phyloP scores from a whole-genome alignment of 2,329 filamentous ascomycete genomes.

The Colletotrichum magnum region DNA sequence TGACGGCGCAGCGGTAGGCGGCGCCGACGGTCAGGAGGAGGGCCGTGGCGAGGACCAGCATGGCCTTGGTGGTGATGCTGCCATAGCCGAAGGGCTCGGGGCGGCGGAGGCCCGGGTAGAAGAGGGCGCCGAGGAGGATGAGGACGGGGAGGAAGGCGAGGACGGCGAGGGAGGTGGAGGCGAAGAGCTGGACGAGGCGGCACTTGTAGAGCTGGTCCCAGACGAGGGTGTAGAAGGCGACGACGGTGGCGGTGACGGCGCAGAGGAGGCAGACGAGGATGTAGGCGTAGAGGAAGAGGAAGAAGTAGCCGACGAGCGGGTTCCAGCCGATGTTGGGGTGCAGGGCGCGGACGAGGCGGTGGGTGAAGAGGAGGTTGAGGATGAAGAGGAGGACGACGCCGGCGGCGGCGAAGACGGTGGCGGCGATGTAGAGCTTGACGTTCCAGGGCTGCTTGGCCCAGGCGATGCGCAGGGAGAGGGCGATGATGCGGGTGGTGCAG shows the following conservation, averaged over 20 bases:
- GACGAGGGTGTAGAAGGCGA: constrained; percentile 77
- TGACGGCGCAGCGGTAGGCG: constrained; percentile 74
- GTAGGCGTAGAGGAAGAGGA: constrained; percentile 71
- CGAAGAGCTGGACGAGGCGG: constrained; percentile 75
- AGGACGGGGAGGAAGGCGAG: constrained; percentile 75
- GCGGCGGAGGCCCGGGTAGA: constrained; percentile 53
- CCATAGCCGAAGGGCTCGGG: constrained; percentile 72
- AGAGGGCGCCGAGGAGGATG: constrained; percentile 61
- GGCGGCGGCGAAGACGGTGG: constrained; percentile 79
- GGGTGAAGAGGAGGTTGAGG: constrained; percentile 82
- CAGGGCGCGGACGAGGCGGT: constrained; percentile 80
- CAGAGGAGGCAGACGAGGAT: constrained; percentile 74
- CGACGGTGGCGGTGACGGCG: constrained; percentile 75
- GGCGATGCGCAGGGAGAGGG: constrained; percentile 66
- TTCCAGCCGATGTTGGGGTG: constrained; percentile 82
- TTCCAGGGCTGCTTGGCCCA: constrained; percentile 62
- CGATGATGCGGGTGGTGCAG: constrained; percentile 67
- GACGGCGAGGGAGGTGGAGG: constrained; percentile 74
- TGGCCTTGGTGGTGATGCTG: constrained; percentile 75
- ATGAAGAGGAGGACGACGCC: constrained; percentile 83
- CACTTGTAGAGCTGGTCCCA: constrained; percentile 63
- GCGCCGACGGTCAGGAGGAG: constrained; percentile 77
- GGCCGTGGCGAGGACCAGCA: constrained; percentile 72
- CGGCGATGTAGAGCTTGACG: constrained; percentile 66
- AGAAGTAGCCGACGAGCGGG: constrained; percentile 61